phyloP scores from a whole-genome alignment of 1,284 basidiomycete genomes.

The Boletus smithii region DNA sequence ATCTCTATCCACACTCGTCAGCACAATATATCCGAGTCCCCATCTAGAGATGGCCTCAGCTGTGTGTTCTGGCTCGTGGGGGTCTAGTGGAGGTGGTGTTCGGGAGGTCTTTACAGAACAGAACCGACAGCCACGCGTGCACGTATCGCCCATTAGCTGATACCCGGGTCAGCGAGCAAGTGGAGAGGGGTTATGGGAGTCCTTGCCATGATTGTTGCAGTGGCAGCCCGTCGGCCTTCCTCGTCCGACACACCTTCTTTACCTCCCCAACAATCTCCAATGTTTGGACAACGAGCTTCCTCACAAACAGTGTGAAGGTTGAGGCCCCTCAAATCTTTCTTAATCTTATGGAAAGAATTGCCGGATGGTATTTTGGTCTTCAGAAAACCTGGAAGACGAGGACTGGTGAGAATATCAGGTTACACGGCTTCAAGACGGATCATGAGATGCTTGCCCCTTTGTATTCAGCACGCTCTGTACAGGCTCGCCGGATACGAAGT shows the following conservation, averaged over 20 bases:
- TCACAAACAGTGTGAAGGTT: conserved; percentile 96
- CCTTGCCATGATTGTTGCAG: conserved; percentile 97
- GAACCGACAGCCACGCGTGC: conserved; percentile 96
- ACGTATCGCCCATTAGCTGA: conserved; percentile 98
- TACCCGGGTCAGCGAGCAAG: conserved; percentile 8
- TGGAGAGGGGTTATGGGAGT: background rate
- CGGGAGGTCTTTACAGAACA: conserved; percentile 96
- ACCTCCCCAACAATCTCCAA: conserved; percentile 99
- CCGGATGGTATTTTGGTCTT: conserved; percentile 95
- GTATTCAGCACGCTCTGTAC: conserved; percentile 71
- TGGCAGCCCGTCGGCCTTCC: conserved; percentile 81
- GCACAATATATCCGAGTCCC: conserved; percentile 97
- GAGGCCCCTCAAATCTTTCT: conserved; percentile 91
- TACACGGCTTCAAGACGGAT: background rate
- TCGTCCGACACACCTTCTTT: conserved; percentile 68
- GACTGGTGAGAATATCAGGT: conserved; percentile 44
- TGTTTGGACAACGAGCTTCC: conserved; percentile 98
- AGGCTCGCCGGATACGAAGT: conserved; percentile 73
- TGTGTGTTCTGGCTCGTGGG: conserved; percentile 97
- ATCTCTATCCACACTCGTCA: conserved; percentile 96
- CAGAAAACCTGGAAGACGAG: conserved; percentile 86
- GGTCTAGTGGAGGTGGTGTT: conserved; percentile 86
- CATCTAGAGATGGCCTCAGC: conserved; percentile 98
- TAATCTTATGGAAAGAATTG: conserved; percentile 86
- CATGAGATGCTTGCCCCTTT: conserved; percentile 48